These are phyloP conservation scores for Magnusiomyces suaveolens DNA, from an alignment of 1,139 yeast genomes.

Conservation along the genomic window DNA sequence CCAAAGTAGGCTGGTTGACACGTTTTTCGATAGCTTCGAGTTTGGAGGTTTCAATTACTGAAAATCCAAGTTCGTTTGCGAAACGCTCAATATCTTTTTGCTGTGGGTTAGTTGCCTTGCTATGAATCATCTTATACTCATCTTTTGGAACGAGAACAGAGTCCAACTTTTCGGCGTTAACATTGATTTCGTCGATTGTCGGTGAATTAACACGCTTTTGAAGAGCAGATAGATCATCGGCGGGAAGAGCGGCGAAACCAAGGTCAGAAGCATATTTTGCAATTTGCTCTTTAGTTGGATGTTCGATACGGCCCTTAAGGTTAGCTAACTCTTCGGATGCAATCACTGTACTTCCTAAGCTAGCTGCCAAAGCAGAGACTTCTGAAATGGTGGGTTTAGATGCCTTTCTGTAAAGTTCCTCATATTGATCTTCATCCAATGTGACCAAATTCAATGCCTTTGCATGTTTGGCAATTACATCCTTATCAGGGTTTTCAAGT, in stretches of 20 bases:
- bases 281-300: constrained; percentile 20
- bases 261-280: constrained; percentile 22
- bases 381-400: constrained; percentile 20
- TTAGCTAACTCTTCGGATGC: constrained; percentile 17
- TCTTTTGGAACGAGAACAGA: constrained; percentile 10
- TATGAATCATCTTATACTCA: constrained; percentile 8
- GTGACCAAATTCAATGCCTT: constrained; percentile 25
- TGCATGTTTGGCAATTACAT: constrained; percentile 19
- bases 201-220: constrained; percentile 8
- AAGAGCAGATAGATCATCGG: constrained; percentile 15
- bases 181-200: constrained; percentile 7
- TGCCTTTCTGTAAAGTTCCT: constrained; percentile 17
- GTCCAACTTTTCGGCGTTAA: constrained; percentile 10
- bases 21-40: constrained; percentile 9
- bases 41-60: constrained; percentile 19
- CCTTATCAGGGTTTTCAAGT: constrained; percentile 15
- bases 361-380: constrained; percentile 26
- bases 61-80: constrained; percentile 20
- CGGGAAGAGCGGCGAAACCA: constrained; percentile 27
- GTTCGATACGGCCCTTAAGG: constrained; percentile 7
- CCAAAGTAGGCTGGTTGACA: constrained; percentile 16
- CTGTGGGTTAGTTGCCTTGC: constrained; percentile 22
- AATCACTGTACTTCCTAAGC: constrained; percentile 33
- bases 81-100: constrained; percentile 19
- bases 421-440: constrained; percentile 22